Evolutionary conservation across 352 stramenopile genomes (phyloP).

Genomic region (Pythium dissotocum): DNA sequence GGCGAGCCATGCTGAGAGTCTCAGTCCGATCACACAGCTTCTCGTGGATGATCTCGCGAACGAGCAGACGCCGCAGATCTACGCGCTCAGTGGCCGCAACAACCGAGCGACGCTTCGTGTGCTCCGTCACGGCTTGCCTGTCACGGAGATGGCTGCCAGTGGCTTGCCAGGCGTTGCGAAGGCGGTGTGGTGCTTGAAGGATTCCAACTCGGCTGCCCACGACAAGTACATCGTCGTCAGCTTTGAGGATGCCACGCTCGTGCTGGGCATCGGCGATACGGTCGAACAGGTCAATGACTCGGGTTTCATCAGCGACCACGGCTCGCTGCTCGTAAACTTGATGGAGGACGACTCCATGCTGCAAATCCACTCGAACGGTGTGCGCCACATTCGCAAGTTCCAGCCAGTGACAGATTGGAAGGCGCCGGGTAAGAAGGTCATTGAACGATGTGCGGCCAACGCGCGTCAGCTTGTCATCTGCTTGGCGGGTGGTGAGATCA

Average conservation of each 20-base stretch:
- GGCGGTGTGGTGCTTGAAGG: conserved; percentile 94
- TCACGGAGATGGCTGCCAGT: conserved; percentile 97
- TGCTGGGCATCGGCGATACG: conserved; percentile 96
- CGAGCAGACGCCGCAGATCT: conserved; percentile 97
- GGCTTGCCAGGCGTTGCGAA: conserved; percentile 95
- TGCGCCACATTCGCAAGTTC: conserved; percentile 95
- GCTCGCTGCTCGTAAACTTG: conserved; percentile 94
- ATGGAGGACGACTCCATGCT: conserved; percentile 95
- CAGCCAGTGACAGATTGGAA: conserved; percentile 97
- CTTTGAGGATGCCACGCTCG: conserved; percentile 98
- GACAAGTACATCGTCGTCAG: conserved; percentile 99
- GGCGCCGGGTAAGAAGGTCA: conserved; percentile 96
- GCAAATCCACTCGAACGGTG: conserved; percentile 95
- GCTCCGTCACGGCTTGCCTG: conserved; percentile 94
- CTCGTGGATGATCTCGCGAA: conserved; percentile 94
- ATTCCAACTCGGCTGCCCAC: conserved; percentile 68
- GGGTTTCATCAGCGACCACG: conserved; percentile 94
- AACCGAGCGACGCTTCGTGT: conserved; percentile 94
- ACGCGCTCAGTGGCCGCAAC: conserved; percentile 93
- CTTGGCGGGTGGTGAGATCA: conserved; percentile 94
- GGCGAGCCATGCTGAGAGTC: conserved; percentile 76
- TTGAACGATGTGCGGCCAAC: conserved; percentile 97
- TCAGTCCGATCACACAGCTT: conserved; percentile 95
- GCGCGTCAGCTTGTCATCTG: conserved; percentile 96
- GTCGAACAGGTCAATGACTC: conserved; percentile 97